Base-by-base conservation (phyloP, 2,329 filamentous ascomycete species). In the Verticillium tricorpus region DNA sequence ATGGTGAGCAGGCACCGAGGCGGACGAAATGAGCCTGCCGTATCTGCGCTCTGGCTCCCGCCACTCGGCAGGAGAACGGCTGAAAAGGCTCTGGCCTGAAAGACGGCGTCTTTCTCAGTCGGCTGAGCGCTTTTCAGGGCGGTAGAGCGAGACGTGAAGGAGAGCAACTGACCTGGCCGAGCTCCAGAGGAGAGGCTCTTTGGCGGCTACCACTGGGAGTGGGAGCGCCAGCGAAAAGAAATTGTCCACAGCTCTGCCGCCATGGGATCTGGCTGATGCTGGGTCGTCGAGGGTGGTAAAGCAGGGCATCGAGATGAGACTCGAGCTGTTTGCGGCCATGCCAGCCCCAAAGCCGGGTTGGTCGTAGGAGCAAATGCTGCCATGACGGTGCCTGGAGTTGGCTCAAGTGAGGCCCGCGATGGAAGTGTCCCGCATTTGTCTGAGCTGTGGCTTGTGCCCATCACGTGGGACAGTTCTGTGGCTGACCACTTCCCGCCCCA, bases 81-180 rank as follows among this genome's bases (percentile, higher is more conserved):
- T 1, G n/a, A 31, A 35, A 57, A 12, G 14, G 25, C 35, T 25
- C 2, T 35, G 19, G 19, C 52, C 19, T 12, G 7, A 14, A 17
- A 22, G 40, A 59, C 31, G 57, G 25, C 12, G 11, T 19, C 50
- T 37, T 60, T 17, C 52, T 63, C 57, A 50, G 19, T 31, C 61
- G 12, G 58, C n/a, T 40, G 57, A 58, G 34, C 59, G 9, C 17
- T 22, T 56, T 39, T 39, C 31, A 7, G 35, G n/a, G 32, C 17
- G 55, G 45, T 19, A 56, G 28, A 39, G 8, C n/a, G 14, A 50
- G 32, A 17, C 9, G 31, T 55, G 28, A 31, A 32, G 34, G 34
- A 57, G 63, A 61, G 54, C 57, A 22, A 64, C 61, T 40, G 62
- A 65, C 64, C 64, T 66, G 58, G 55, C 50, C 63, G 32, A 61